phyloP scores from a whole-genome alignment of 441 rosid species.

The Syzygium syzygioides region DNA sequence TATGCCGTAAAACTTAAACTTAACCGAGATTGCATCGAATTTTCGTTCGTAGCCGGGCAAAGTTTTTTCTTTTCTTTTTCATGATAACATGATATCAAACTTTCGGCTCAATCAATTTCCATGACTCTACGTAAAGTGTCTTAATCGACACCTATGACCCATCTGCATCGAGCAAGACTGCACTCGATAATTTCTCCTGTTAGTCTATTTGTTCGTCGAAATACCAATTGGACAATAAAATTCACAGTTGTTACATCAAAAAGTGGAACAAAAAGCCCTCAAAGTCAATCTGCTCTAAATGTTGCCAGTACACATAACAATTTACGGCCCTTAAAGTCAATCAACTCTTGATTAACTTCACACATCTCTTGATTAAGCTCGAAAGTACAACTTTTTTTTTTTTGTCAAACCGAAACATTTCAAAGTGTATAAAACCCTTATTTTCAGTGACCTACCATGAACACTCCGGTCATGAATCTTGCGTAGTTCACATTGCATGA shows the following conservation, averaged over 20 bases:
- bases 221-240: not conserved
- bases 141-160: no score
- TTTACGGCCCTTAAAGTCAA: not conserved
- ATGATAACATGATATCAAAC: not conserved
- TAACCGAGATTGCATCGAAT: not conserved
- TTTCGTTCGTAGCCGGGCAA: not conserved
- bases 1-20: not conserved
- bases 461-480: not conserved
- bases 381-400: not conserved
- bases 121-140: not conserved
- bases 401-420: not conserved
- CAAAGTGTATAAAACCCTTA: not conserved
- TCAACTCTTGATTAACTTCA: not conserved
- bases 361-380: not conserved
- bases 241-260: not conserved
- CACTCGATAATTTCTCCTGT: not conserved
- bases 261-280: not conserved
- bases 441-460: not conserved
- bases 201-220: not conserved
- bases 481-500: not conserved
- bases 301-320: not conserved
- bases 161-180: not conserved
- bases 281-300: not conserved
- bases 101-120: not conserved
- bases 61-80: not conserved